A percentile compares a stretch with the other conserved stretches of the same genome.
phyloP scores from a whole-genome alignment of 192 early-diverging fungal genomes.

The Coemansia sp. region DNA sequence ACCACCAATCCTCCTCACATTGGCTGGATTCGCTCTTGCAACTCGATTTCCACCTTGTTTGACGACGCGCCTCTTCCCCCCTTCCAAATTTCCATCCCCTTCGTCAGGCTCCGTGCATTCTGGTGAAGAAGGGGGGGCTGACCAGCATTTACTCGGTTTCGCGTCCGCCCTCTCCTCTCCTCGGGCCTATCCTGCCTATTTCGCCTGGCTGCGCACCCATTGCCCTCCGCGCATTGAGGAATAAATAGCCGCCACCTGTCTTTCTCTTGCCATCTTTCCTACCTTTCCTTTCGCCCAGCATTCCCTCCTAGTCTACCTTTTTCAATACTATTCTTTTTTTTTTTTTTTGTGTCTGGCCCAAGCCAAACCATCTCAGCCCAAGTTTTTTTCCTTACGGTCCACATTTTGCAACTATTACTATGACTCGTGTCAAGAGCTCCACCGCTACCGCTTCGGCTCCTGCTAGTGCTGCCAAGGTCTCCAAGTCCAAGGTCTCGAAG shows the following conservation, averaged over 20 bases:
- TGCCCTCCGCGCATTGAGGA: conserved; percentile 9
- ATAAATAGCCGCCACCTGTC: conserved; percentile 26
- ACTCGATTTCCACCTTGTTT: conserved; percentile 25
- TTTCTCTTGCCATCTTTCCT: conserved; percentile 10
- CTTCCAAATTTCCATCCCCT: background rate
- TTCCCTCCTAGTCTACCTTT: conserved; percentile 2
- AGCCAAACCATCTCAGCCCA: conserved; percentile 2
- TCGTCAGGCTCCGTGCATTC: background rate
- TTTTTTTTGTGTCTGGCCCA: conserved; percentile 3
- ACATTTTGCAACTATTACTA: conserved; percentile 13
- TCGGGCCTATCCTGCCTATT: conserved; percentile 1
- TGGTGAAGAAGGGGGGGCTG: background rate
- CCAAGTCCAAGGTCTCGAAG: conserved; percentile 14
- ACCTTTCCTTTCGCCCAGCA: conserved; percentile 7
- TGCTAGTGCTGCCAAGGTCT: conserved; percentile 15
- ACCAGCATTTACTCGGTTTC: background rate
- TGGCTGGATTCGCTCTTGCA: conserved; percentile 17
- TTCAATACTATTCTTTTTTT: conserved; percentile 4
- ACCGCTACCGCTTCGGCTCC: conserved; percentile 11
- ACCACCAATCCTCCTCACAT: conserved; percentile 1
- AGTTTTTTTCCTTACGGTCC: conserved; percentile 4
- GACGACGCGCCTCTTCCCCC: conserved; percentile 11
- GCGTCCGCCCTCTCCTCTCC: background rate
- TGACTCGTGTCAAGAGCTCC: conserved; percentile 26
- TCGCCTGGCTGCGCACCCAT: background rate